phyloP scores from a whole-genome alignment of 2,329 filamentous ascomycete genomes.

The Fusarium lyarnte region DNA sequence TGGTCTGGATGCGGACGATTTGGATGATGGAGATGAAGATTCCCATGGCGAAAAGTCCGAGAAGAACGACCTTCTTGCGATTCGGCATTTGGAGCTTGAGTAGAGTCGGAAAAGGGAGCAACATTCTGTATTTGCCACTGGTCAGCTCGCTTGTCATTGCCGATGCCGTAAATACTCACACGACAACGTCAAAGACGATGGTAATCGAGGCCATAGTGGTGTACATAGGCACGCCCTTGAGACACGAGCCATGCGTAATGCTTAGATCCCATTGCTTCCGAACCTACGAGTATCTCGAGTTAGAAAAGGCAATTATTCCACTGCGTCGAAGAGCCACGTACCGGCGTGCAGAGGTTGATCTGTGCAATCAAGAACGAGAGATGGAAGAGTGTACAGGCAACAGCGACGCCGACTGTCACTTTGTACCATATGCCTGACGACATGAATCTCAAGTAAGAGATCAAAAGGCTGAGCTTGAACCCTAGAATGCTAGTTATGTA shows the following conservation, averaged over 20 bases:
- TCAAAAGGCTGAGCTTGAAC: slow-evolving; percentile 58
- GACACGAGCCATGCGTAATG: slow-evolving; percentile 50
- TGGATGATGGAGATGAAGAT: slow-evolving; percentile 62
- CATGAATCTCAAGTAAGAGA: slow-evolving; percentile 57
- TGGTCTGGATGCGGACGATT: slow-evolving; percentile 61
- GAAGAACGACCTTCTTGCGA: slow-evolving; percentile 54
- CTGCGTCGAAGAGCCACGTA: not conserved
- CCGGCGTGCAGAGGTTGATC: slow-evolving; percentile 50
- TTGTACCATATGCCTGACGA: slow-evolving; percentile 48
- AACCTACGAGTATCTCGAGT: not conserved
- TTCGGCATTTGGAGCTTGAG: slow-evolving; percentile 49
- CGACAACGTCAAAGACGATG: slow-evolving; percentile 53
- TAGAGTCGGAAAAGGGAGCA: slow-evolving; percentile 54
- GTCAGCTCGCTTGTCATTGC: fast-evolving
- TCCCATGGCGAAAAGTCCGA: slow-evolving; percentile 58
- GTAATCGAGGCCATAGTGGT: slow-evolving; percentile 53
- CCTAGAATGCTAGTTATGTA: slow-evolving; percentile 55
- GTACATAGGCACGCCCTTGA: slow-evolving; percentile 54
- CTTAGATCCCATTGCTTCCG: slow-evolving; percentile 54
- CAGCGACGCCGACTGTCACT: slow-evolving; percentile 48
- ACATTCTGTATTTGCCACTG: slow-evolving; percentile 43
- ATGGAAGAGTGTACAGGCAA: slow-evolving; percentile 51
- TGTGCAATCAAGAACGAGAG: slow-evolving; percentile 50
- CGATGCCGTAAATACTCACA: slow-evolving; percentile 44
- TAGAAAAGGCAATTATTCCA: not conserved